These are phyloP conservation scores for Oenanthe javanica DNA, from an alignment of 140 eudicot species.

Conservation along the genomic window DNA sequence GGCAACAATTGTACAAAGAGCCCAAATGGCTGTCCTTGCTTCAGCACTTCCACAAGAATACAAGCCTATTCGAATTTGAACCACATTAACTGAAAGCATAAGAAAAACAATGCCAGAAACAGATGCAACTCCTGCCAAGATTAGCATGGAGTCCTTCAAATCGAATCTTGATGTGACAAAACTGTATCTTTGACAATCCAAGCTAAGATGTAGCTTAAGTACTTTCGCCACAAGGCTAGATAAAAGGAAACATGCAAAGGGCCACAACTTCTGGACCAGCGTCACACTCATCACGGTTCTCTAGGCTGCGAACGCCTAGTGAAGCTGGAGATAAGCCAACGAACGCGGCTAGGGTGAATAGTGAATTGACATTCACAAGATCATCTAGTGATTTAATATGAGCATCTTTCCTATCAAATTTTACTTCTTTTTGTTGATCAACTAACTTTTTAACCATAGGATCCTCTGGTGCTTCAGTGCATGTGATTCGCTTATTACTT, in stretches of 20 bases:
- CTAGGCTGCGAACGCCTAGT: neutral
- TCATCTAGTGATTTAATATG: neutral
- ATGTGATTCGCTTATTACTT: too few species aligned
- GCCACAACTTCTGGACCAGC: constrained; percentile 1
- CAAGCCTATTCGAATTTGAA: constrained; percentile 1
- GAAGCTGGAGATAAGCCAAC: neutral
- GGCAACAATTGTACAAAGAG: neutral
- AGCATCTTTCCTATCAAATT: neutral
- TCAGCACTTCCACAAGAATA: neutral
- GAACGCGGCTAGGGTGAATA: neutral
- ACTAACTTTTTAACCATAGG: too few species aligned
- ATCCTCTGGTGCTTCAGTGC: too few species aligned
- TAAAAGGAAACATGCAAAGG: neutral
- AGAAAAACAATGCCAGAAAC: neutral
- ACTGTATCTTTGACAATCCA: neutral
- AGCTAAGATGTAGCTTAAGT: neutral
- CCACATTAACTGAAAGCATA: neutral
- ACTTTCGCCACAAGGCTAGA: neutral
- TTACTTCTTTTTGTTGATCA: neutral
- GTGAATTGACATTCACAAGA: constrained; percentile 1
- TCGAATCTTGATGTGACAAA: neutral
- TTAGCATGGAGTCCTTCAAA: neutral
- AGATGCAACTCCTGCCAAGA: neutral
- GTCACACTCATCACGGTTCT: neutral
- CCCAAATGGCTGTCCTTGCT: neutral